Percentiles rank a stretch among this genome's conserved stretches.
phyloP scores from a whole-genome alignment of 345 rosid species.

The Atalantia buxifolia region DNA sequence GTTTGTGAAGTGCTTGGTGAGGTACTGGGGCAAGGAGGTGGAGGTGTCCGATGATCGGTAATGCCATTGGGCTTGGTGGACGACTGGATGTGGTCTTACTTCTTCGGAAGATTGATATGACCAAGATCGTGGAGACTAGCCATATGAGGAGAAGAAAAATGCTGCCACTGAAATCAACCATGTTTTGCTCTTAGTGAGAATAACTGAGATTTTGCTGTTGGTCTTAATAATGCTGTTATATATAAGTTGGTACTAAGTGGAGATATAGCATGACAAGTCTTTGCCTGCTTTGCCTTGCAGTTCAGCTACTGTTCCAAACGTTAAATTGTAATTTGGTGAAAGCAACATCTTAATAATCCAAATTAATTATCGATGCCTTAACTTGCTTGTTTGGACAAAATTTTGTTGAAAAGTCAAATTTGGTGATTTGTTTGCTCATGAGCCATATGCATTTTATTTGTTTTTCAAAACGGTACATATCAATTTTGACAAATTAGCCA shows the following conservation, averaged over 20 bases:
- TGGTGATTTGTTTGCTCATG: too few relatives aligned
- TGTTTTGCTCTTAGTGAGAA: neutral
- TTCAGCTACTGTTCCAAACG: neutral
- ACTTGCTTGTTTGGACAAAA: too few relatives aligned
- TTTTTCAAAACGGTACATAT: too few relatives aligned
- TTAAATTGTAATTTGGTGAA: neutral
- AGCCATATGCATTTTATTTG: too few relatives aligned
- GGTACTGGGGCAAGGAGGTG: conserved; percentile 54
- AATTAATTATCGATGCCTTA: too few relatives aligned
- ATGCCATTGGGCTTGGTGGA: conserved; percentile 49
- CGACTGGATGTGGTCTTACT: conserved; percentile 13
- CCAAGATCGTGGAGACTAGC: conserved; percentile 34
- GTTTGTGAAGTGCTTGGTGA: conserved; percentile 63
- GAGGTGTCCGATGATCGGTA: conserved; percentile 66
- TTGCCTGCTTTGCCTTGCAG: neutral
- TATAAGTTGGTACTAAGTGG: neutral
- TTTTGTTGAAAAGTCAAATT: too few relatives aligned
- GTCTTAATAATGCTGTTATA: neutral
- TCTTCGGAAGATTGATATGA: conserved; percentile 26
- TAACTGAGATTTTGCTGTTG: neutral
- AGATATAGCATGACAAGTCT: neutral
- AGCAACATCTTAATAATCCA: neutral
- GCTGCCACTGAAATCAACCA: conserved; percentile 33
- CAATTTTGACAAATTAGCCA: too few relatives aligned
- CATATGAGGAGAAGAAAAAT: conserved; percentile 29